Percentiles rank a stretch among this genome's conserved stretches.
Conservation (phyloP, 2,329 filamentous ascomycete genomes). For the Lachnellula hyalina region DNA sequence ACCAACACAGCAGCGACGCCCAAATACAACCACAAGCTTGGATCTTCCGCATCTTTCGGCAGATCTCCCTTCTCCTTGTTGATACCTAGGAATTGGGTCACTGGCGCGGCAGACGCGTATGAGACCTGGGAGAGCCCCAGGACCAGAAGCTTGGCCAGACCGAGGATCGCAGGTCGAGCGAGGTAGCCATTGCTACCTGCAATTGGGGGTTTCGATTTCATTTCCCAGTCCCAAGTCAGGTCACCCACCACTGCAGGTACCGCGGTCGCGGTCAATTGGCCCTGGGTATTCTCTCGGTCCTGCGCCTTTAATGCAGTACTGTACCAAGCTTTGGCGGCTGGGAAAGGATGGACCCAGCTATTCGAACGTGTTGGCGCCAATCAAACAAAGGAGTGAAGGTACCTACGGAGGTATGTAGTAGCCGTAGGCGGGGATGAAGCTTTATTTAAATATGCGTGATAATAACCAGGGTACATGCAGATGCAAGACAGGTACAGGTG, state of each 20-base stretch:
- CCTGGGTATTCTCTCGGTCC: not conserved
- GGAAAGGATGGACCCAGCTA: no score
- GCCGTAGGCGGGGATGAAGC: no score
- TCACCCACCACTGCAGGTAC: not conserved
- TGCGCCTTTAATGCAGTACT: no score
- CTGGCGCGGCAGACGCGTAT: slow-evolving; percentile 28
- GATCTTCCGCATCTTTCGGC: slow-evolving; percentile 50
- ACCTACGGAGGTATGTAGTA: no score
- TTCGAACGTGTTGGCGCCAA: no score
- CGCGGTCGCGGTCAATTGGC: not conserved
- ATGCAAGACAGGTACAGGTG: no score
- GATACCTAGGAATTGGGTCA: slow-evolving; percentile 36
- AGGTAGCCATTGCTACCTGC: slow-evolving; percentile 32
- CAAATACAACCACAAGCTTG: slow-evolving; percentile 75
- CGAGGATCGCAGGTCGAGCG: slow-evolving; percentile 45
- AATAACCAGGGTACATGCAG: no score
- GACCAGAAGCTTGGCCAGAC: slow-evolving; percentile 46
- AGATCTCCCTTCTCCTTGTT: slow-evolving; percentile 41
- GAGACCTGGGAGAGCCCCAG: slow-evolving; percentile 40
- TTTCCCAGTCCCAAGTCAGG: slow-evolving; percentile 1
- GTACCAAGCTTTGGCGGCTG: no score
- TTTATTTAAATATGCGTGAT: no score
- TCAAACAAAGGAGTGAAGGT: no score
- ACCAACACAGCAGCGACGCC: slow-evolving; percentile 75
- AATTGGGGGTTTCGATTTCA: slow-evolving; percentile 19